A percentile compares a stretch with the other conserved stretches of the same genome.
Evolutionary conservation across 1,139 yeast genomes (phyloP).

Genomic region (Blastobotrys petasosporus): DNA sequence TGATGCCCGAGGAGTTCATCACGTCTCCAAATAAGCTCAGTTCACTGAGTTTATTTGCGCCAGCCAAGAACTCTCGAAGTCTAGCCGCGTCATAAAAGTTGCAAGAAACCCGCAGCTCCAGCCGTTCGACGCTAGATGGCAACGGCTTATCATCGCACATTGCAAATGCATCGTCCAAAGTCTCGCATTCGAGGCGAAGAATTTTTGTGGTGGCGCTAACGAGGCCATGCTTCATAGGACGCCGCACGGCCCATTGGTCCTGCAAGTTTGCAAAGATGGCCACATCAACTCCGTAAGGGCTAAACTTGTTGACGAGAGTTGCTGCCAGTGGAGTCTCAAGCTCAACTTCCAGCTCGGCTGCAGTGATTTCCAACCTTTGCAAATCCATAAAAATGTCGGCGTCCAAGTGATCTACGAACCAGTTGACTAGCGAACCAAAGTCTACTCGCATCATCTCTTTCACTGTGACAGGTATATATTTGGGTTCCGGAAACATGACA

Average conservation of each 20-base stretch:
- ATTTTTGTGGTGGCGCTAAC: background rate
- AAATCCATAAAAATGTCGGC: constrained; percentile 10
- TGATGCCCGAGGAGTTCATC: constrained; percentile 1
- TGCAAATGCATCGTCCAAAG: constrained; percentile 7
- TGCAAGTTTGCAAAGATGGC: constrained; percentile 7
- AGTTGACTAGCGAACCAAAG: constrained; percentile 10
- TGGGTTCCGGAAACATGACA: constrained; percentile 8
- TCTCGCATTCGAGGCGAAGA: constrained; percentile 8
- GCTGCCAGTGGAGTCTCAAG: constrained; percentile 6
- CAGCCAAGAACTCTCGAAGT: constrained; percentile 4
- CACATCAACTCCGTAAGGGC: constrained; percentile 1
- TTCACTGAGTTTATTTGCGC: background rate
- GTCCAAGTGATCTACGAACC: constrained; percentile 11
- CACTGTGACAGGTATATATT: constrained; percentile 4
- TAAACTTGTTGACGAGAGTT: constrained; percentile 5
- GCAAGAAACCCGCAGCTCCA: constrained; percentile 6
- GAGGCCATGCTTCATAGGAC: background rate
- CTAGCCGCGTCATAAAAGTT: constrained; percentile 4
- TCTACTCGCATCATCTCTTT: constrained; percentile 9
- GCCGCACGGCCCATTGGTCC: constrained; percentile 8
- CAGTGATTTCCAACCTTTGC: constrained; percentile 5
- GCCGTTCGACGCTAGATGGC: constrained; percentile 6
- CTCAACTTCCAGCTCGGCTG: constrained; percentile 7
- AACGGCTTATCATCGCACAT: constrained; percentile 1
- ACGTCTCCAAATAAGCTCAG: constrained; percentile 8